These are phyloP conservation scores for Dictyostelium firmibasis DNA, from an alignment of 78 protist species.

Conservation along the genomic window DNA sequence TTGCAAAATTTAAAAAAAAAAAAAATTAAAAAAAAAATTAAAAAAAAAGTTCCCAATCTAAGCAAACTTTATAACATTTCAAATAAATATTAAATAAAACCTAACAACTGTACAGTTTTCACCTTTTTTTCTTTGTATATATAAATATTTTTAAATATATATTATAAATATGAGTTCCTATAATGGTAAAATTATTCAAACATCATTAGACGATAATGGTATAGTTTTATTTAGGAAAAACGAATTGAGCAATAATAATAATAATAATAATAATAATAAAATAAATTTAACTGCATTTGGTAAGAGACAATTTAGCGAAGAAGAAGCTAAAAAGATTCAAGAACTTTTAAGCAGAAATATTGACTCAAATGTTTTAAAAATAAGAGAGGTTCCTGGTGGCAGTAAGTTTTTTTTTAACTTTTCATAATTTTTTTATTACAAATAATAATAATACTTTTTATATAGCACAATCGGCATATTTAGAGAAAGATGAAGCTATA, in stretches of 20 bases:
- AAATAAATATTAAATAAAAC: too few species aligned
- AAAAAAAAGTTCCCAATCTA: not conserved
- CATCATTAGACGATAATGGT: not conserved
- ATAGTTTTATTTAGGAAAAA: not conserved
- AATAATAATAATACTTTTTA: not conserved
- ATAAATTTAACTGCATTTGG: not conserved
- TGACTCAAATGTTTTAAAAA: not conserved
- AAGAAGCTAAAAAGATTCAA: constrained; percentile 15
- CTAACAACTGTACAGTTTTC: not conserved
- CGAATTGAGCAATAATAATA: not conserved
- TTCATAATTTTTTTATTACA: not conserved
- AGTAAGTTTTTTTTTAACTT: not conserved
- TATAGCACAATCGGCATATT: not conserved
- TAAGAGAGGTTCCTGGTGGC: not conserved
- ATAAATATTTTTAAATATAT: too few species aligned
- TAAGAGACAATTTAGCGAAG: not conserved
- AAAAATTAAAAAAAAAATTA: too few species aligned
- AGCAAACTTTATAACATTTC: not conserved
- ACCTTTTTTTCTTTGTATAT: not conserved
- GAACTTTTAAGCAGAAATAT: not conserved
- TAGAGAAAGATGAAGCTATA: not conserved
- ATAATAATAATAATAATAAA: not conserved
- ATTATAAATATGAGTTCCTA: not conserved
- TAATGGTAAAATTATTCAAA: not conserved
- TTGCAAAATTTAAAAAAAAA: too few species aligned